Conservation (phyloP, 768 basidiomycete genomes). For the Phlegmacium glaucopus region DNA sequence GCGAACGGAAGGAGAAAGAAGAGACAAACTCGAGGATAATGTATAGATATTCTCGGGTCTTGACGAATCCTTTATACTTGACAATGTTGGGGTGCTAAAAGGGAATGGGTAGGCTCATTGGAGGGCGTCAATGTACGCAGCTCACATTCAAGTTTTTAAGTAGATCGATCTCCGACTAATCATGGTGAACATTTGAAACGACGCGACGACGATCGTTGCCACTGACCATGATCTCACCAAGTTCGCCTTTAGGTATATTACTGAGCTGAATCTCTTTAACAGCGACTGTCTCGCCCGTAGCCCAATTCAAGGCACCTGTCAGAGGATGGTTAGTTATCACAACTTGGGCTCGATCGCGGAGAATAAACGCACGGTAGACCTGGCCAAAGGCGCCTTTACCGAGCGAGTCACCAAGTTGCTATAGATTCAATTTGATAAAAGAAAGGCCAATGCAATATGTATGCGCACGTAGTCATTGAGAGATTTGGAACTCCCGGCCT, state of each 20-base stretch:
- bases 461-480: conserved; percentile 63
- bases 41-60: conserved; percentile 90
- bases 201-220: conserved; percentile 2
- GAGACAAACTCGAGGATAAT: conserved; percentile 87
- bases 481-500: conserved; percentile 44
- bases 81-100: conserved; percentile 92
- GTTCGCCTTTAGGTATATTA: conserved; percentile 89
- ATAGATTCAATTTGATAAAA: conserved; percentile 4
- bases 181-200: conserved; percentile 10
- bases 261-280: conserved; percentile 96
- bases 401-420: conserved; percentile 97
- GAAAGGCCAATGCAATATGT: neutral
- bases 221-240: conserved; percentile 95
- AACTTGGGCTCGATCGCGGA: neutral
- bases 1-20: neutral
- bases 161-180: conserved; percentile 92
- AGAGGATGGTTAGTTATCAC: conserved; percentile 3
- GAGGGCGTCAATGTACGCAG: conserved; percentile 4
- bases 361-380: conserved; percentile 76
- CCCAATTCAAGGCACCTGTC: conserved; percentile 86
- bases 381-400: conserved; percentile 97
- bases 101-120: neutral
- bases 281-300: conserved; percentile 96
- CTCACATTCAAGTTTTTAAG: conserved; percentile 94
- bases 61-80: conserved; percentile 98